Conservation (phyloP, 495 filamentous ascomycete genomes). For the Evansstolkia leycettana region DNA sequence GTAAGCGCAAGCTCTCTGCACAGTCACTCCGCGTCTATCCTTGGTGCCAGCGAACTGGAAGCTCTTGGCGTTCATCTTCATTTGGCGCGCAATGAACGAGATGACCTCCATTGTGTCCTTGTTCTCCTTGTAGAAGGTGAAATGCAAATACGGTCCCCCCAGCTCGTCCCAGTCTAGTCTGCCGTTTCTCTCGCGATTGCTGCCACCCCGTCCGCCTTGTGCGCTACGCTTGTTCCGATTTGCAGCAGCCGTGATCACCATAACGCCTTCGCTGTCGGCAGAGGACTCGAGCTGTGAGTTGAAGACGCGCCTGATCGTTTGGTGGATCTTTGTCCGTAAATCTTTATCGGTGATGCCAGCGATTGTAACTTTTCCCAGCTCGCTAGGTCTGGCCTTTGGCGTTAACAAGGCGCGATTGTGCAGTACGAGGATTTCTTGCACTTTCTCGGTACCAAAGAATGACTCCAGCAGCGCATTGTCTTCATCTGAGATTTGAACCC, state of each 20-base stretch:
- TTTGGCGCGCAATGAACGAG: slow-evolving; percentile 51
- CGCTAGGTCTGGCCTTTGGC: slow-evolving; percentile 26
- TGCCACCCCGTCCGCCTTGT: slow-evolving; percentile 17
- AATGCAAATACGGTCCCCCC: slow-evolving; percentile 76
- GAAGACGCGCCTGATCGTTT: slow-evolving; percentile 56
- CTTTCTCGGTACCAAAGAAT: slow-evolving; percentile 31
- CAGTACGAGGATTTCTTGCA: slow-evolving; percentile 25
- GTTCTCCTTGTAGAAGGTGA: slow-evolving; percentile 95
- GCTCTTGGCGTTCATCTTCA: slow-evolving; percentile 53
- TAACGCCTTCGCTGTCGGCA: slow-evolving; percentile 44
- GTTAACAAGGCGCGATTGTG: slow-evolving; percentile 31
- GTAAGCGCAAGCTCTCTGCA: slow-evolving; percentile 67
- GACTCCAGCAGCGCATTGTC: slow-evolving; percentile 32
- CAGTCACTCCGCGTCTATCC: slow-evolving; percentile 78
- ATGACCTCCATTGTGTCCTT: slow-evolving; percentile 94
- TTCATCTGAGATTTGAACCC: slow-evolving; percentile 30
- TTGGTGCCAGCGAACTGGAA: slow-evolving; percentile 92
- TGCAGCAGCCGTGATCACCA: slow-evolving; percentile 42
- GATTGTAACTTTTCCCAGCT: slow-evolving; percentile 27
- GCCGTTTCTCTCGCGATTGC: slow-evolving; percentile 11
- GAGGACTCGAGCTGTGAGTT: slow-evolving; percentile 50
- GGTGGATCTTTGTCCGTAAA: slow-evolving; percentile 51
- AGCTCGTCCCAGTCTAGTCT: slow-evolving; percentile 46
- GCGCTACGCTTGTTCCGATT: slow-evolving; percentile 25
- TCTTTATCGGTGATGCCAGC: slow-evolving; percentile 42